Base-by-base conservation (phyloP, 306 rosid species). In the Castanopsis chinensis region DNA sequence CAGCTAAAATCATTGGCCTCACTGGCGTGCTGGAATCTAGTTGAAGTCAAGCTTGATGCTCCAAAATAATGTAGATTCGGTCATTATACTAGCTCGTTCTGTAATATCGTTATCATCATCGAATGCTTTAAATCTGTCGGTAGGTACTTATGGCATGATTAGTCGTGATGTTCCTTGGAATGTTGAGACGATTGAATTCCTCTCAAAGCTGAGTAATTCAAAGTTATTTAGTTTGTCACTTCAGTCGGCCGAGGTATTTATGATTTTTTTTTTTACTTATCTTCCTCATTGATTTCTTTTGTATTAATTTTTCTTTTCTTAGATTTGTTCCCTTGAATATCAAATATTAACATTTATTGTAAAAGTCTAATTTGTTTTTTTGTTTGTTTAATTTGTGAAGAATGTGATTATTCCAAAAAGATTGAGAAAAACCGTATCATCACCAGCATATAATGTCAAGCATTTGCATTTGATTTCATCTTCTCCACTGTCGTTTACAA, bases 1-100 rank as follows among this genome's bases (percentile, higher is more conserved):
- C 60, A 55, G 25, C 82, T 81, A 18, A 81, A 72, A 67, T 49
- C 15, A 12, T 43, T 86, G 71, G 15, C 23, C 72, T 68, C 81
- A 51, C 6, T 18, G 4, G 3, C 63, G 2, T 78, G 84, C 73
- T 18, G 15, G n/a, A 13, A 41, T 12, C 4, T 78, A 75, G 71
- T 59, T 55, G 85, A 76, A 55, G 53, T 81, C 45, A 71, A 67
- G 51, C 23, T 87, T 41, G 71, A 78, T 28, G 76, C 87, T 69
- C 82, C 86, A 28, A 75, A 82, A 59, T 65, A 81, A 69, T 15
- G 33, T 12, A 49, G 30, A 9, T 59, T 69, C 45, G 1, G 15
- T 20, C 80, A 52, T 69, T 18, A 10, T 6, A 63, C 56, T n/a
- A n/a, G n/a, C n/a, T 23, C 7, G 35, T 25, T 21, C 53, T 69